Base-by-base conservation (phyloP, 2,329 filamentous ascomycete genomes). In the Microsporum canis region DNA sequence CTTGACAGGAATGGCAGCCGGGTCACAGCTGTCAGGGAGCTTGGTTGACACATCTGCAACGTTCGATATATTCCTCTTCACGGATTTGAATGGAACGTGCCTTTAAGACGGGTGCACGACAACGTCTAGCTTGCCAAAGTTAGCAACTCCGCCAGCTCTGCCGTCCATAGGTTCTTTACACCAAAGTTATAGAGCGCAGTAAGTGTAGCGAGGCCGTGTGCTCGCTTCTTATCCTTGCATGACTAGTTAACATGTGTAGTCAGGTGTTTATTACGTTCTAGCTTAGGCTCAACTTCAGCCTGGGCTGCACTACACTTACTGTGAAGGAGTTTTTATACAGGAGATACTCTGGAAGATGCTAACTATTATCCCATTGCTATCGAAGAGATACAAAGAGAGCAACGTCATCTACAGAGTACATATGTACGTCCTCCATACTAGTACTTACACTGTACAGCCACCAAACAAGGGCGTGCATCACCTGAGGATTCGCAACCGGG, bases 151-250 rank as follows among this genome's bases (percentile, higher is more conserved):
- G 96, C 91, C 55, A 96, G 79, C 76, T 96, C 91, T 65, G 88
- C 84, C 5, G 91, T 96, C 91, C 91, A 96, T 63, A 96, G 78
- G 45, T 86, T 87, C 78, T 95, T 95, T 63, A 89, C 88, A 65
- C 86, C 88, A 72, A 95, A 86, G 68, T 88, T 87, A 73, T 92
- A 89, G 62, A 96, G 81, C 3, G 90, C 86, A 29, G 89, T 94
- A 60, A 23, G 17, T 23, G 17, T 23, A 23, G 17, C 17, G 17
- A 23, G 17, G 17, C 17, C 17, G 17, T 23, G 17, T 23, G 17
- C 17, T 23, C 17, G 17, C 17, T 23, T 23, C 17, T 23, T 23
- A 23, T 23, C 17, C 17, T 23, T 23, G 17, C 17, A 23, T 23
- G 17, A 23, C 17, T 23, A 23, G 17, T 17, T 17, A 17, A 17